Percentiles rank a stretch among this genome's conserved stretches.
Evolutionary conservation across 345 rosid species (phyloP).

Genomic region (Populus nigra): DNA sequence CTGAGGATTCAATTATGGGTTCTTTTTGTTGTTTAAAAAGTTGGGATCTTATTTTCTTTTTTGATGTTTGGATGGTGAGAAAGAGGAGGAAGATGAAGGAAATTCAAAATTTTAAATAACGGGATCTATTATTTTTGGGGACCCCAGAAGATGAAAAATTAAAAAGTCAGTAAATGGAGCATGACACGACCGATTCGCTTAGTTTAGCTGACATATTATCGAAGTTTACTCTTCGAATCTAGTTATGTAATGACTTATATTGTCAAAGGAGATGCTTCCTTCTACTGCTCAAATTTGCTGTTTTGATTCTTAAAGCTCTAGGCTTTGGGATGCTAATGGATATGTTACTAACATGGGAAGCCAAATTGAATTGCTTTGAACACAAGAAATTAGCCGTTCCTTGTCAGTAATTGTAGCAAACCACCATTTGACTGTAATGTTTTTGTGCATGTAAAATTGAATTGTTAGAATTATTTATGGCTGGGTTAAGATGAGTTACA

Average conservation of each 20-base stretch:
- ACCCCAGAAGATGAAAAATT: not conserved
- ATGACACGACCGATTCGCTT: not conserved
- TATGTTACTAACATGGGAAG: not conserved
- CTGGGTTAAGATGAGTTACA: constrained; percentile 2
- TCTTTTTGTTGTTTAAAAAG: not conserved
- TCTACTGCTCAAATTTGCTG: not conserved
- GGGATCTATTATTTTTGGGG: not conserved
- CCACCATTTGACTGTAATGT: not conserved
- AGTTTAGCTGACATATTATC: not conserved
- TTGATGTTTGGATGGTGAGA: constrained; percentile 12
- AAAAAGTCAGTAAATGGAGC: not conserved
- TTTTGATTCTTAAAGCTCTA: not conserved
- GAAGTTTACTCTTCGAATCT: not conserved
- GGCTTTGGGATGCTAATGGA: not conserved
- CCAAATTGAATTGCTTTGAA: not conserved
- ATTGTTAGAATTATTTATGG: not conserved
- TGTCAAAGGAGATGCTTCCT: not conserved
- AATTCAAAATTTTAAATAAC: not conserved
- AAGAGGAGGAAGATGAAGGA: not conserved
- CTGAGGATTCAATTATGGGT: not conserved
- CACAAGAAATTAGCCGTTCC: not conserved
- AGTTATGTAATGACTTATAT: not conserved
- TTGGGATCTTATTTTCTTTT: not conserved
- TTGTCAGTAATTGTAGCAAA: not conserved
- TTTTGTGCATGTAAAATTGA: not conserved